Evolutionary conservation across 352 stramenopile genomes (phyloP).

Genomic region (Phytophthora vignae): DNA sequence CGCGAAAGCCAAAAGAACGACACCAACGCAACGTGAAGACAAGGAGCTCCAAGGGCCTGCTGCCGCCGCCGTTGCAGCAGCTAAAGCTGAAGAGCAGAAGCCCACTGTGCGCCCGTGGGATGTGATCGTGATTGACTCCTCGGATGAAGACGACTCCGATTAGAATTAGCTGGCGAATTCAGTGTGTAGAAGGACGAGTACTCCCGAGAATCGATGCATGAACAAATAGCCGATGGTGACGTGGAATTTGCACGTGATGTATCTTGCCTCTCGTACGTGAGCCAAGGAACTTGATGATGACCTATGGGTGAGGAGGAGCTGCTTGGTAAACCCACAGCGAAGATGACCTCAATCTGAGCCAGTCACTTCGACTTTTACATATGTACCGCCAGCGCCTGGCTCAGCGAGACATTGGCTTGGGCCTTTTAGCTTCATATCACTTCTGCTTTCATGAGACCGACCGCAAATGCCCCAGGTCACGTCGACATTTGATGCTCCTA

Average conservation of each 20-base stretch:
- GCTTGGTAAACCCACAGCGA: not conserved
- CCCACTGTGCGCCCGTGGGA: constrained; percentile 59
- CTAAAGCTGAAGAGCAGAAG: constrained; percentile 28
- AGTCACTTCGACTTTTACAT: constrained; percentile 1
- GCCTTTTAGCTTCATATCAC: constrained; percentile 3
- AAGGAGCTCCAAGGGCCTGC: not conserved
- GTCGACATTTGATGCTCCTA: not conserved
- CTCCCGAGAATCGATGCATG: constrained; percentile 19
- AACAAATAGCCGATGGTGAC: constrained; percentile 2
- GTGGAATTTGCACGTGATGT: not conserved
- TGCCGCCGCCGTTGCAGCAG: constrained; percentile 20
- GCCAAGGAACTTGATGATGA: constrained; percentile 1
- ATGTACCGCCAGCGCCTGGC: not conserved
- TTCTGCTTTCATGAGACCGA: not conserved
- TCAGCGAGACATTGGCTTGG: not conserved
- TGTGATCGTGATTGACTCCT: constrained; percentile 85
- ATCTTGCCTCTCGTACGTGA: not conserved
- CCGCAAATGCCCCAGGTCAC: not conserved
- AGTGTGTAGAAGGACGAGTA: constrained; percentile 24
- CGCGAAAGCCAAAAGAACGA: constrained; percentile 20
- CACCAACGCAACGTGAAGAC: not conserved
- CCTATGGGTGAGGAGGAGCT: not conserved
- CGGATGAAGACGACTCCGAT: constrained; percentile 49
- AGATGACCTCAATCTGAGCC: constrained; percentile 3
- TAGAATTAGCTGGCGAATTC: constrained; percentile 26